Conservation (phyloP, 2,329 filamentous ascomycete genomes). For the Verticillium klebahnii region DNA sequence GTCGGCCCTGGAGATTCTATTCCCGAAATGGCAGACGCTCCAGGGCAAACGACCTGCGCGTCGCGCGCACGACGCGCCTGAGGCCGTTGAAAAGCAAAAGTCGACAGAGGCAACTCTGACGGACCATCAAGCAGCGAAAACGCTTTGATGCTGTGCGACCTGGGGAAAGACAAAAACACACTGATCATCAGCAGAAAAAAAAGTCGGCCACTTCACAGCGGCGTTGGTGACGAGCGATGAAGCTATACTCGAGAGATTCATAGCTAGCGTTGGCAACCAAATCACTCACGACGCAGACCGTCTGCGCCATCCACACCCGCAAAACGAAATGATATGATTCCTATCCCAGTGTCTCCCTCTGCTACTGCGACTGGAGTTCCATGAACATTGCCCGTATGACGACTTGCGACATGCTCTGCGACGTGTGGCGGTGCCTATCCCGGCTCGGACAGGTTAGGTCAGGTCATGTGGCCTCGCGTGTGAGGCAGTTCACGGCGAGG, state of each 20-base stretch:
- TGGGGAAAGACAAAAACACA: conserved; percentile 6
- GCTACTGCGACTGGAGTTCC: neutral
- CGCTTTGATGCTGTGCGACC: neutral
- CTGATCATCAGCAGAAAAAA: conserved; percentile 5
- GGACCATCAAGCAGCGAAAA: neutral
- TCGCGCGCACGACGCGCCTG: neutral
- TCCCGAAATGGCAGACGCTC: neutral
- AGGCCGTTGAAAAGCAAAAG: neutral
- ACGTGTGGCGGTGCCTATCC: too few relatives aligned
- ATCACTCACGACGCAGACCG: neutral
- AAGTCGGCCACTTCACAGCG: neutral
- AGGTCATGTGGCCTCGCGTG: neutral
- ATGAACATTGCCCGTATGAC: neutral
- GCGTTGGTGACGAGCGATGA: conserved; percentile 8
- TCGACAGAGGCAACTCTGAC: neutral
- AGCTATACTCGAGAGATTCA: conserved; percentile 14
- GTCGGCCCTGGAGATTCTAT: neutral
- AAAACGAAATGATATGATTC: neutral
- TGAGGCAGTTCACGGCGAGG: neutral
- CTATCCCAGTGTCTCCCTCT: neutral
- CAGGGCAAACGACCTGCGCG: neutral
- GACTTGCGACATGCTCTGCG: neutral
- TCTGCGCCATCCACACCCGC: neutral
- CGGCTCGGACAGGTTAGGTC: too few relatives aligned
- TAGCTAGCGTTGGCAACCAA: conserved; percentile 13